phyloP scores from a whole-genome alignment of 164 flowering plant genomes.

The Tetracentron sinense region DNA sequence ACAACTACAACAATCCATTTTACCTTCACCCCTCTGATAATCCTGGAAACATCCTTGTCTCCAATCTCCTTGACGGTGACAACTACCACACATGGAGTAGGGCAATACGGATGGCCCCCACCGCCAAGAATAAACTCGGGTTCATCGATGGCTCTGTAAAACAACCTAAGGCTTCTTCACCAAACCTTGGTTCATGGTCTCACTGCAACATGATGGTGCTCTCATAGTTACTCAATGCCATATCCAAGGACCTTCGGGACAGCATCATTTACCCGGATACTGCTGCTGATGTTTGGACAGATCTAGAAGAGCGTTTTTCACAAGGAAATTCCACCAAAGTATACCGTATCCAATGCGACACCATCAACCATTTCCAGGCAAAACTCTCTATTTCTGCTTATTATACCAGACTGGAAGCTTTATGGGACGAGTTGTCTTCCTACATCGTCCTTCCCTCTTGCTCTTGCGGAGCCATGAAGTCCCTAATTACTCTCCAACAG shows the following conservation, averaged over 20 bases:
- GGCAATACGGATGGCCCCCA: not conserved
- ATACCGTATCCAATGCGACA: not conserved
- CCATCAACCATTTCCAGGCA: not conserved
- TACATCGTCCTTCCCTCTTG: not conserved
- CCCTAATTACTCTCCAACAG: not conserved
- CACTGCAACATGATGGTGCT: not conserved
- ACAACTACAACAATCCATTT: not conserved
- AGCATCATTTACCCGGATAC: not conserved
- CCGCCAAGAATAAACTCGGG: slow-evolving; percentile 6
- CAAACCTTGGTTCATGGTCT: not conserved
- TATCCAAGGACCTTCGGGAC: not conserved
- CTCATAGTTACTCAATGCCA: slow-evolving; percentile 1
- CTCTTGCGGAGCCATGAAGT: slow-evolving; percentile 1
- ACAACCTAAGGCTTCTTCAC: not conserved
- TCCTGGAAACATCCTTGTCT: slow-evolving; percentile 1
- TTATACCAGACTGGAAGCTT: not conserved
- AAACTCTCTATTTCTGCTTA: not conserved
- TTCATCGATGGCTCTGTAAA: slow-evolving; percentile 1
- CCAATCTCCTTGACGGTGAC: not conserved
- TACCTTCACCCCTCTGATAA: slow-evolving; percentile 2
- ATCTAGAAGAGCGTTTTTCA: slow-evolving; percentile 3
- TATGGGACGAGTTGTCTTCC: slow-evolving; percentile 10
- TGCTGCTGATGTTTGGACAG: not conserved
- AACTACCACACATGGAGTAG: slow-evolving; percentile 3
- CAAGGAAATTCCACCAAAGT: not conserved